A percentile compares a stretch with the other conserved stretches of the same genome.
Conservation (phyloP, 164 flowering plant species). For the Echeveria elegans region DNA sequence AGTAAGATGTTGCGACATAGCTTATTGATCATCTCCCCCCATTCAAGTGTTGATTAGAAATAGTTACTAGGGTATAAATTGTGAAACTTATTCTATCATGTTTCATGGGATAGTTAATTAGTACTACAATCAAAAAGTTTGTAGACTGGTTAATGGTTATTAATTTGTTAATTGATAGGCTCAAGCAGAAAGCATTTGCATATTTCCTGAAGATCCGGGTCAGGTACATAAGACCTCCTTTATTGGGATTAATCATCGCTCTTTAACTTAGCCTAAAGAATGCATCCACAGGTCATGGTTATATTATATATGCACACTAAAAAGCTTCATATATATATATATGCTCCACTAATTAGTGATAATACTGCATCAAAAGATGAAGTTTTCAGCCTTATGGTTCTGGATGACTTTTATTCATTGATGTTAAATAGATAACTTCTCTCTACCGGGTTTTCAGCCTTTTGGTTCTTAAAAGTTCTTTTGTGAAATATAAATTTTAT, state of each 20-base stretch:
- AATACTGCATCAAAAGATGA: neutral
- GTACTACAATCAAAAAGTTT: no score
- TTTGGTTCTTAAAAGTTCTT: no score
- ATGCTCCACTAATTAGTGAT: neutral
- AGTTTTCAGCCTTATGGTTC: neutral
- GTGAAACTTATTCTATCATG: no score
- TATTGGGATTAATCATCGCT: slow-evolving; percentile 12
- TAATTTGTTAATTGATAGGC: slow-evolving; percentile 21
- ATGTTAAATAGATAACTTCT: neutral
- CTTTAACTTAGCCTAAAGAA: neutral
- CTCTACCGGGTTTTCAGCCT: neutral
- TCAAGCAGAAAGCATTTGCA: slow-evolving; percentile 54
- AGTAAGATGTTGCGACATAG: no score
- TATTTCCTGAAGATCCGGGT: slow-evolving; percentile 73
- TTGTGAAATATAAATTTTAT: no score
- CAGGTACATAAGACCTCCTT: slow-evolving; percentile 38
- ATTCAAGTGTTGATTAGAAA: no score
- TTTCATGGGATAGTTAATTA: no score
- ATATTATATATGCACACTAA: no score
- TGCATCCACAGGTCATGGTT: neutral
- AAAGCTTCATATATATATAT: no score
- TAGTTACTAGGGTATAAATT: no score
- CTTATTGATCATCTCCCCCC: no score
- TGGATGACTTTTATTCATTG: neutral
- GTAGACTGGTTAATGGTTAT: no score